Percentiles rank a stretch among this genome's conserved stretches.
Conservation (phyloP, 2,329 filamentous ascomycete genomes). For the Colletotrichum agaves region DNA sequence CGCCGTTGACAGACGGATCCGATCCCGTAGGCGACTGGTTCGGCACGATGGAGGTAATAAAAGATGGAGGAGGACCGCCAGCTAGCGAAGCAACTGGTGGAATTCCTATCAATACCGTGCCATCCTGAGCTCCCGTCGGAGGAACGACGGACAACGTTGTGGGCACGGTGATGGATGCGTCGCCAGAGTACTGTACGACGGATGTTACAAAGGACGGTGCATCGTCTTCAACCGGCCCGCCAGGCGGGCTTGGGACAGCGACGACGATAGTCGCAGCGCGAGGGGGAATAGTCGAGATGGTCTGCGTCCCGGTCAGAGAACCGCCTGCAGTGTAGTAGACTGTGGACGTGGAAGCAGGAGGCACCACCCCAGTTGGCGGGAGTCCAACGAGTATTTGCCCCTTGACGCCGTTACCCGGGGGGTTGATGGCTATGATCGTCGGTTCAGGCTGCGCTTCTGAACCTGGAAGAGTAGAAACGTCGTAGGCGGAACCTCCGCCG, state of each 20-base stretch:
- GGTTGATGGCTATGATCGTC: too few relatives aligned
- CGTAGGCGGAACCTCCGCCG: too few relatives aligned
- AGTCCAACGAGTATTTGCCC: too few relatives aligned
- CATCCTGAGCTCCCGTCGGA: conserved; percentile 3
- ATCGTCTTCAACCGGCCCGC: background rate
- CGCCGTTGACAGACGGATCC: background rate
- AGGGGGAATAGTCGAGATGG: conserved; percentile 28
- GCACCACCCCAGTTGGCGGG: too few relatives aligned
- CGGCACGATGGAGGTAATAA: background rate
- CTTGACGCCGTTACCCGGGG: too few relatives aligned
- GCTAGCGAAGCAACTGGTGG: conserved; percentile 25
- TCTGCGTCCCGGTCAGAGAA: background rate
- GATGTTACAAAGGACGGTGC: conserved; percentile 1
- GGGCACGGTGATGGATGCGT: conserved; percentile 1
- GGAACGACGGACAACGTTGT: conserved; percentile 28
- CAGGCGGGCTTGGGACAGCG: background rate
- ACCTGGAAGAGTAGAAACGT: too few relatives aligned
- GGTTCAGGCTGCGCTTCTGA: too few relatives aligned
- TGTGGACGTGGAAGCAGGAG: conserved; percentile 17
- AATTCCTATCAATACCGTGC: conserved; percentile 29
- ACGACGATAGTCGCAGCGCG: conserved; percentile 18
- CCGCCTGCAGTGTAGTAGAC: conserved; percentile 14
- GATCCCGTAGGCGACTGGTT: background rate
- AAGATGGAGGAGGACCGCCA: conserved; percentile 26
- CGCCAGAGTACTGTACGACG: conserved; percentile 21